These are phyloP conservation scores for Aureobasidium sp. DNA, from an alignment of 2,329 filamentous ascomycete species.

Conservation along the genomic window DNA sequence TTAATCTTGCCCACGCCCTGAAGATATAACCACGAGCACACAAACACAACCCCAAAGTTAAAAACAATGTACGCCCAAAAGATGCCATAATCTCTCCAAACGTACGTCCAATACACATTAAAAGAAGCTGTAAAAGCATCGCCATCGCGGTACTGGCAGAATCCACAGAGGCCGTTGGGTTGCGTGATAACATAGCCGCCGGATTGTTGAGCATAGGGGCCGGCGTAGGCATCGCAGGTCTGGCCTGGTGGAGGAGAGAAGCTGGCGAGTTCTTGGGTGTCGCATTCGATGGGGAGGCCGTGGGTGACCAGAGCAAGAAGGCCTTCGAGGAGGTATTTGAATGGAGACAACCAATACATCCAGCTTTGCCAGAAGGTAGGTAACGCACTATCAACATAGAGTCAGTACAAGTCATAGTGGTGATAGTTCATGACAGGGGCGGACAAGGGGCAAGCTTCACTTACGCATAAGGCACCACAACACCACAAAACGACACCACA, in stretches of 20 bases:
- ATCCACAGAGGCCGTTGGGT: conserved; percentile 44
- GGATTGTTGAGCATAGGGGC: conserved; percentile 28
- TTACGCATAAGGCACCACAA: conserved; percentile 58
- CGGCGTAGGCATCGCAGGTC: conserved; percentile 37
- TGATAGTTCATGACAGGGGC: no score
- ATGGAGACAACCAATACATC: conserved; percentile 65
- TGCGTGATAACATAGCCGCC: conserved; percentile 41
- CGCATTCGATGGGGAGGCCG: conserved; percentile 40
- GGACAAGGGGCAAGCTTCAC: no score
- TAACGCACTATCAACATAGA: conserved; percentile 35
- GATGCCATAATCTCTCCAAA: conserved; percentile 57
- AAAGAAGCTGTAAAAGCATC: conserved; percentile 40
- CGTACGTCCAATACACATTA: conserved; percentile 37
- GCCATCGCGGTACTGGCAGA: conserved; percentile 39
- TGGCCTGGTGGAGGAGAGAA: conserved; percentile 32
- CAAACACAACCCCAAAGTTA: conserved; percentile 51
- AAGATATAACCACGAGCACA: conserved; percentile 51
- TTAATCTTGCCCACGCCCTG: conserved; percentile 34
- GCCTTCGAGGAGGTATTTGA: conserved; percentile 51
- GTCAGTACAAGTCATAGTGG: no score
- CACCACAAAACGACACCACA: conserved; percentile 63
- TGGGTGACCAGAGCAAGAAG: conserved; percentile 33
- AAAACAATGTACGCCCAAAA: conserved; percentile 56
- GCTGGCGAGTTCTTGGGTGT: conserved; percentile 31
- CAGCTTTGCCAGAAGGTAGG: conserved; percentile 67